A percentile compares a stretch with the other conserved stretches of the same genome.
Conservation (phyloP, 169 alveolate species). For the Besnoitia besnoiti region DNA sequence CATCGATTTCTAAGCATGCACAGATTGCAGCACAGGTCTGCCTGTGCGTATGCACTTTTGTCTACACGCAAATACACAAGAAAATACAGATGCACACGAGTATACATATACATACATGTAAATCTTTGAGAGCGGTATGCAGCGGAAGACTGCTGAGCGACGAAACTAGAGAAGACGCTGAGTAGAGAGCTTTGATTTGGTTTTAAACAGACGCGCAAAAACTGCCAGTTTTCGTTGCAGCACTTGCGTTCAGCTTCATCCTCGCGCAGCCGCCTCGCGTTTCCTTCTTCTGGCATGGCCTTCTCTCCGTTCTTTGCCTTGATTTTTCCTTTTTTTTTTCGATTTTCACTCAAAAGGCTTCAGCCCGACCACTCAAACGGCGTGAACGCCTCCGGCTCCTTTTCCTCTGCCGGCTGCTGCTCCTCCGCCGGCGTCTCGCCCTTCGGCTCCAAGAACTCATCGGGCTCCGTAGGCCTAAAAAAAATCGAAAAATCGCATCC, state of each 20-base stretch:
- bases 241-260: no score
- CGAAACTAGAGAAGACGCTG: no score
- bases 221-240: background rate
- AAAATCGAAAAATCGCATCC: no score
- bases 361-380: conserved; percentile 33
- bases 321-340: background rate
- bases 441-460: background rate
- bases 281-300: background rate
- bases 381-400: conserved; percentile 27
- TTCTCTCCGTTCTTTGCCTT: background rate
- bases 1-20: no score
- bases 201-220: no score
- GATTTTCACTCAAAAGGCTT: background rate
- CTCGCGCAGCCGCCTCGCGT: background rate
- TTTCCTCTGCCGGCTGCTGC: background rate
- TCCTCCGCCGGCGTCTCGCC: background rate
- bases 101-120: background rate
- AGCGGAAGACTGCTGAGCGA: no score
- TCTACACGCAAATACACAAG: background rate
- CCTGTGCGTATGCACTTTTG: background rate
- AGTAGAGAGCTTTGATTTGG: no score
- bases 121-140: background rate
- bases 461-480: conserved; percentile 23
- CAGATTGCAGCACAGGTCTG: no score
- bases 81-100: background rate